Evolutionary conservation across 768 basidiomycete genomes (phyloP).

Genomic region (Kwoniella dejecticola): DNA sequence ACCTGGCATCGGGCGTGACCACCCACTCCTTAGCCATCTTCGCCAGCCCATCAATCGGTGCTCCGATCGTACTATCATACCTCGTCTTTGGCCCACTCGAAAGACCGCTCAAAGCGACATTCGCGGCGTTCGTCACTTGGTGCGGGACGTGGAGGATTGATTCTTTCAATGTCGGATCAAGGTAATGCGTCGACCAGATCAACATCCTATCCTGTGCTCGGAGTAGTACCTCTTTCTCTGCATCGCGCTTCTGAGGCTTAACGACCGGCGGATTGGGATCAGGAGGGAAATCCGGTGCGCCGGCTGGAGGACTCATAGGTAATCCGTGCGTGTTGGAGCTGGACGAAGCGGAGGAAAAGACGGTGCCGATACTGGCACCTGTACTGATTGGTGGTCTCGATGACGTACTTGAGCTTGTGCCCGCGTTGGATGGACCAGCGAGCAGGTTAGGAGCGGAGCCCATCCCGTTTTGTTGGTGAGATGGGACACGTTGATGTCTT

Average conservation of each 20-base stretch:
- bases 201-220: constrained; percentile 38
- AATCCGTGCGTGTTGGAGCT: not conserved
- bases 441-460: not conserved
- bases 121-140: constrained; percentile 36
- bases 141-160: constrained; percentile 32
- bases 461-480: not conserved
- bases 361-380: not conserved
- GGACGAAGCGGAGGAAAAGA: not conserved
- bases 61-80: constrained; percentile 37
- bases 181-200: constrained; percentile 50
- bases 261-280: not conserved
- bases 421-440: not conserved
- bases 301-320: constrained; percentile 21
- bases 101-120: constrained; percentile 36
- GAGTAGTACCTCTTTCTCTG: constrained; percentile 39
- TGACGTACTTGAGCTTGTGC: constrained; percentile 1
- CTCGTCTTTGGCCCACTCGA: constrained; percentile 29
- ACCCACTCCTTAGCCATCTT: constrained; percentile 42
- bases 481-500: constrained; percentile 13
- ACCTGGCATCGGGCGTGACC: constrained; percentile 41
- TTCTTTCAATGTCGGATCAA: constrained; percentile 40
- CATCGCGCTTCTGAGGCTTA: constrained; percentile 13
- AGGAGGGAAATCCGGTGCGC: constrained; percentile 28
- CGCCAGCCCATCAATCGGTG: constrained; percentile 48
- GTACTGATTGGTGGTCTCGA: constrained; percentile 3